Base-by-base conservation (phyloP, 208 protist genomes). In the Trypanosoma vivax region DNA sequence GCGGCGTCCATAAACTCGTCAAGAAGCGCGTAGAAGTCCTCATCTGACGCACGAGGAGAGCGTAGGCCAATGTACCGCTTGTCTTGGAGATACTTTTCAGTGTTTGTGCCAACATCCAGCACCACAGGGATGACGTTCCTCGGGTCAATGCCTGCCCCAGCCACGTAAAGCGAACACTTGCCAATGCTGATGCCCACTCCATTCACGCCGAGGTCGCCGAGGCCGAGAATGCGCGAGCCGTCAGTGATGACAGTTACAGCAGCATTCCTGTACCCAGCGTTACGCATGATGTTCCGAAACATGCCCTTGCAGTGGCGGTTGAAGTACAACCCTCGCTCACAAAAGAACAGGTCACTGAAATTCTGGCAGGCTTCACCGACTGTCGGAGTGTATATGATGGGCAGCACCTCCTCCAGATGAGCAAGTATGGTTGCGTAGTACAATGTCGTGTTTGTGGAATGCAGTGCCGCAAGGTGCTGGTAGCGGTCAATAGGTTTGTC, bases 191-290 rank as follows among this genome's bases (percentile, higher is more conserved):
- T 97, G 54, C 91, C 94, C 59, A 98, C 92, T 37, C 97, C 96
- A 70, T 98, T 96, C 11, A 73, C 63, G 45, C 96, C 97, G 33
- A 96, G 81, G 51, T 95, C 88, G 46, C 92, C 95, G 16, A 98
- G 73, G 39, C 96, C 95, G 11, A 98, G 70, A 84, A 98, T 98
- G 56, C 96, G 83, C 14, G 78, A 84, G 62, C 96, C 96, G 62
- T 98, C 96, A n/a, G 92, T 96, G 28, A 98, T 94, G 55, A 98
- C 96, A 52, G 98, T 93, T 50, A 98, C 77, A 35, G 97, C 79
- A 16, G 95, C 78, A 37, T 79, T 53, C 35, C 73, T 52, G 45
- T 84, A 72, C 27, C 70, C 61, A 33, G 76, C 88, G 28, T 97
- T 76, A 11, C 78, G 46, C 42, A 98, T 65, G 48, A 96, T 82